A percentile compares a stretch with the other conserved stretches of the same genome.
These are phyloP conservation scores for Aspergillus carlsbadensis DNA, from an alignment of 495 filamentous ascomycete species.

Conservation along the genomic window DNA sequence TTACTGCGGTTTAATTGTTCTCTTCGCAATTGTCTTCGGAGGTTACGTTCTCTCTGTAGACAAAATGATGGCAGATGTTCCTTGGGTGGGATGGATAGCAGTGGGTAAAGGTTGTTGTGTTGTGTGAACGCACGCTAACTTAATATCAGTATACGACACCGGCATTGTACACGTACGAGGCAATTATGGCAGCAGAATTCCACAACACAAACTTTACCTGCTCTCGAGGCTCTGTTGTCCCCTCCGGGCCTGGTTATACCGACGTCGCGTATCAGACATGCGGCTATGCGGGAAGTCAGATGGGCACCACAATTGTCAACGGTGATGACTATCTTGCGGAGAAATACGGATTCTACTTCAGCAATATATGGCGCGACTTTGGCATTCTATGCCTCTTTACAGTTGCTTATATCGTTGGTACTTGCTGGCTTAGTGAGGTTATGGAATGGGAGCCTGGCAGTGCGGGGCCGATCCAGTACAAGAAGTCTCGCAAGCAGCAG, in stretches of 20 bases:
- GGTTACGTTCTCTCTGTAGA: constrained; percentile 39
- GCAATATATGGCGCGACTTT: constrained; percentile 64
- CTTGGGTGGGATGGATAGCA: constrained; percentile 42
- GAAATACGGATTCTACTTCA: constrained; percentile 53
- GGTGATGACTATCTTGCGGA: constrained; percentile 52
- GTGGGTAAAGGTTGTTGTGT: constrained; percentile 23
- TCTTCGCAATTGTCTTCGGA: constrained; percentile 37
- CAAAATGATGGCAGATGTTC: constrained; percentile 36
- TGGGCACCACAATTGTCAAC: constrained; percentile 48
- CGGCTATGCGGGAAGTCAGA: constrained; percentile 48
- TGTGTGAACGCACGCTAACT: neutral
- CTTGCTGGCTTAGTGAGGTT: constrained; percentile 59
- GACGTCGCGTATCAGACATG: constrained; percentile 57
- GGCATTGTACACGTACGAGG: constrained; percentile 67
- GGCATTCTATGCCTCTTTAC: constrained; percentile 64
- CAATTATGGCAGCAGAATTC: constrained; percentile 57
- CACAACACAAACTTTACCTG: constrained; percentile 43
- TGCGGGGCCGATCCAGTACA: constrained; percentile 58
- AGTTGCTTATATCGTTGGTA: constrained; percentile 50
- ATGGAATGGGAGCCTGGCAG: constrained; percentile 59
- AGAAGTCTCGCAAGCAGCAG: constrained; percentile 48
- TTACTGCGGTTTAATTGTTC: constrained; percentile 35
- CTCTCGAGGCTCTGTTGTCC: constrained; percentile 53
- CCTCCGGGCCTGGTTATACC: constrained; percentile 55
- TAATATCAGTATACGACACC: constrained; percentile 57